Evolutionary conservation across 306 rosid species (phyloP).

Genomic region (Casuarina glauca): DNA sequence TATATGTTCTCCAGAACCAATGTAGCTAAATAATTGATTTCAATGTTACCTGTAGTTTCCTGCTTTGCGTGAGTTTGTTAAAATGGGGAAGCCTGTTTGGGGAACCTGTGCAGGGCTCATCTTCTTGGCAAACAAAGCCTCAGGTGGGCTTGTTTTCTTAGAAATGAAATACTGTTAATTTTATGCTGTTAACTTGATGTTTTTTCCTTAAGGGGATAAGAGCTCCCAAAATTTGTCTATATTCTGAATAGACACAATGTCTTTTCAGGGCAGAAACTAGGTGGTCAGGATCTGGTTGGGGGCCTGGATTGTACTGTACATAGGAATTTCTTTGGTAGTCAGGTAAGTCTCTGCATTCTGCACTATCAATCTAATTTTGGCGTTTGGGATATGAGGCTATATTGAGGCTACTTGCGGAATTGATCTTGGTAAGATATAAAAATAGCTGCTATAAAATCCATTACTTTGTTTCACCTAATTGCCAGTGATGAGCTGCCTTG

Average conservation of each 20-base stretch:
- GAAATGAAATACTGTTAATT: background rate
- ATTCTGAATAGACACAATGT: slow-evolving; percentile 21
- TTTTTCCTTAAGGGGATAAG: background rate
- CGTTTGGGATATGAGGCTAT: too few relatives aligned
- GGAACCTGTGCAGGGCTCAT: slow-evolving; percentile 99
- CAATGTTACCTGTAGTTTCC: slow-evolving; percentile 61
- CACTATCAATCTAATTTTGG: background rate
- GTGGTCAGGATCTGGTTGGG: slow-evolving; percentile 88
- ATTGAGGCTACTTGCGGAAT: too few relatives aligned
- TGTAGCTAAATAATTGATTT: background rate
- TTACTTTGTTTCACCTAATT: too few relatives aligned
- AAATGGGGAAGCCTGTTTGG: slow-evolving; percentile 97
- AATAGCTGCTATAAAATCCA: too few relatives aligned
- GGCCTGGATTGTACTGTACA: slow-evolving; percentile 97
- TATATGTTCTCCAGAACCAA: background rate
- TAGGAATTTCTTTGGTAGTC: slow-evolving; percentile 95
- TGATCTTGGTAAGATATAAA: too few relatives aligned
- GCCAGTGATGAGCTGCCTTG: too few relatives aligned
- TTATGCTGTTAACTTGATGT: background rate
- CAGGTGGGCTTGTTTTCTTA: slow-evolving; percentile 44
- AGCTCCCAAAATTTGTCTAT: slow-evolving; percentile 5
- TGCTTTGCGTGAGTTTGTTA: slow-evolving; percentile 81
- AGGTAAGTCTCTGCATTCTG: slow-evolving; percentile 48
- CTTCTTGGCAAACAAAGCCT: slow-evolving; percentile 83
- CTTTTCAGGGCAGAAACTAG: slow-evolving; percentile 84